Percentiles rank a stretch among this genome's conserved stretches.
Evolutionary conservation across 1,284 basidiomycete species (phyloP).

Genomic region (Marasmius oreades): DNA sequence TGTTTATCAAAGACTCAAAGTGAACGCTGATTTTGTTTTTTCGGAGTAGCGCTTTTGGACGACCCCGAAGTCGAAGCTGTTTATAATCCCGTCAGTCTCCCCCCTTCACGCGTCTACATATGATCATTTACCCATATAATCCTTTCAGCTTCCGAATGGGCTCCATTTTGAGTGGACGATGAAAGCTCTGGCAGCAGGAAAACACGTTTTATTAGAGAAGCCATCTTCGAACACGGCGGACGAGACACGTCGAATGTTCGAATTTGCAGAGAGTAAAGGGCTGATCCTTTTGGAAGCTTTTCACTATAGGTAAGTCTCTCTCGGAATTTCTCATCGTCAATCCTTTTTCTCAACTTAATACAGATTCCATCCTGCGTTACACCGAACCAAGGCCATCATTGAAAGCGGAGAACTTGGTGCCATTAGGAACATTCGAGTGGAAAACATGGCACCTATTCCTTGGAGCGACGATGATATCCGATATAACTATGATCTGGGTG

Average conservation of each 20-base stretch:
- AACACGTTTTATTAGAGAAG: slow-evolving; percentile 74
- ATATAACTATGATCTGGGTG: slow-evolving; percentile 55
- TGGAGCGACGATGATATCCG: slow-evolving; percentile 49
- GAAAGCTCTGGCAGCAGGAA: slow-evolving; percentile 66
- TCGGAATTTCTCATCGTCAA: background rate
- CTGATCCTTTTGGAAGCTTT: slow-evolving; percentile 61
- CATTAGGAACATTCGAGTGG: slow-evolving; percentile 37
- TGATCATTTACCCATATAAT: background rate
- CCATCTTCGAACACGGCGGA: slow-evolving; percentile 57
- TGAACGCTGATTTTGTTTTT: background rate
- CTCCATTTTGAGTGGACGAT: slow-evolving; percentile 79
- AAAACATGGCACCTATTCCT: slow-evolving; percentile 31
- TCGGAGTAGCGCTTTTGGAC: slow-evolving; percentile 47
- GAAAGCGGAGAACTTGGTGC: slow-evolving; percentile 49
- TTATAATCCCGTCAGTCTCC: slow-evolving; percentile 56
- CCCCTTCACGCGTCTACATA: background rate
- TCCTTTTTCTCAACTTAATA: background rate
- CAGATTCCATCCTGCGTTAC: slow-evolving; percentile 60
- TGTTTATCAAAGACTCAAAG: background rate
- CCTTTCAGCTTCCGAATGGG: slow-evolving; percentile 62
- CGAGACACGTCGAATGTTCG: slow-evolving; percentile 55
- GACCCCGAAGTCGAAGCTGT: slow-evolving; percentile 59
- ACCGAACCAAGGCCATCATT: slow-evolving; percentile 50
- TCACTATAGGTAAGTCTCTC: slow-evolving; percentile 52
- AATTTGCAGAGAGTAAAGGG: slow-evolving; percentile 47